Evolutionary conservation across 257 asterid genomes (phyloP).

Genomic region (Pogostemon cablin): DNA sequence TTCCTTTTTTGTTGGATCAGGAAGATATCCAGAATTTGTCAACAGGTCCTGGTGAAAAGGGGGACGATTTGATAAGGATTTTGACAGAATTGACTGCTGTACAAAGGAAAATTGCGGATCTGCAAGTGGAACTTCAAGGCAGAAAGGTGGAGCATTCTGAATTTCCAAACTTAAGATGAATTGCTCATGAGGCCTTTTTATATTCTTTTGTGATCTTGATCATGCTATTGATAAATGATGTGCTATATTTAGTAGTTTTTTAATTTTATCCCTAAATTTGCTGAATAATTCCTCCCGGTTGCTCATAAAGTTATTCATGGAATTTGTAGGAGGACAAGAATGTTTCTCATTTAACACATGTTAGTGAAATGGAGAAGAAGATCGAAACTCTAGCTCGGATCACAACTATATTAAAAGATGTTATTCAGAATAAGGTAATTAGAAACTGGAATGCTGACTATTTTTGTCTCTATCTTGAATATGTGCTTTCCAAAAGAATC

Average conservation of each 20-base stretch:
- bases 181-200: not conserved
- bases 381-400: conserved; percentile 84
- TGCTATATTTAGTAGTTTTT: conserved; percentile 10
- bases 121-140: conserved; percentile 99
- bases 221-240: conserved; percentile 22
- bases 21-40: conserved; percentile 73
- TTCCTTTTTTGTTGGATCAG: conserved; percentile 44
- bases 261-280: conserved; percentile 15
- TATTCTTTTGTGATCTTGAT: not conserved
- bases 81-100: conserved; percentile 88
- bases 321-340: conserved; percentile 83
- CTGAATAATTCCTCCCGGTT: conserved; percentile 8
- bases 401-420: conserved; percentile 89
- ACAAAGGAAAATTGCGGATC: conserved; percentile 90
- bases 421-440: conserved; percentile 88
- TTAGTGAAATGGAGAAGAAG: conserved; percentile 94
- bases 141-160: conserved; percentile 65
- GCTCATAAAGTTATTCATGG: conserved; percentile 31
- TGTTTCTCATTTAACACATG: conserved; percentile 95
- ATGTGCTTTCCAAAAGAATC: conserved; percentile 5
- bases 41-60: conserved; percentile 57
- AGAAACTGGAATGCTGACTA: conserved; percentile 24
- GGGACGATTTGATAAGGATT: conserved; percentile 86
- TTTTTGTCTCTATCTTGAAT: not conserved
- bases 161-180: conserved; percentile 12